A percentile compares a stretch with the other conserved stretches of the same genome.
Conservation (phyloP, 2,329 filamentous ascomycete species). For the Colletotrichum salicis region DNA sequence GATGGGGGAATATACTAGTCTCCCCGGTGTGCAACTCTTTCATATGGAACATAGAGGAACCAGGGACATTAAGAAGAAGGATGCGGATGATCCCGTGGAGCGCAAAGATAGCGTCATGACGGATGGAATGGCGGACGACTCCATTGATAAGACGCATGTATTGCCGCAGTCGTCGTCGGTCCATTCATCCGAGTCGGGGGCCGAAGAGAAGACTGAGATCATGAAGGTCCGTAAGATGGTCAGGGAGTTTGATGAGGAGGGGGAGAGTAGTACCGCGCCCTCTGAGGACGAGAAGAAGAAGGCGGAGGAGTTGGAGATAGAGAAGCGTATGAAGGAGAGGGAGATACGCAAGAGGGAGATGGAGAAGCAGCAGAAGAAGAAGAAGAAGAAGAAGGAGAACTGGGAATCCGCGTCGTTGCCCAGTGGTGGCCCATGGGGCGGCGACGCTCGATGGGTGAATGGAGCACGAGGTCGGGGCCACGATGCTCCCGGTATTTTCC, state of each 20-base stretch:
- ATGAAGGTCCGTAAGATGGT: not conserved
- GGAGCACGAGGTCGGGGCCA: not conserved
- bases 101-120: conserved; percentile 11
- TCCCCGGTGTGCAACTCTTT: no score
- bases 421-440: not conserved
- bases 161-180: not conserved
- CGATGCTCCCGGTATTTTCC: not conserved
- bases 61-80: no score
- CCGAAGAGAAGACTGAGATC: not conserved
- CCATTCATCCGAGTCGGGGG: not conserved
- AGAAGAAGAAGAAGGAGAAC: not conserved
- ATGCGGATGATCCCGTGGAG: not conserved
- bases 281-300: not conserved
- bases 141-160: not conserved
- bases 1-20: not conserved
- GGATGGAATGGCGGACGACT: not conserved
- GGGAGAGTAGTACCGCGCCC: conserved; percentile 2
- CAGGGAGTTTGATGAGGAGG: not conserved
- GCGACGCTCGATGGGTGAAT: not conserved
- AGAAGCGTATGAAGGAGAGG: not conserved
- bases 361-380: not conserved
- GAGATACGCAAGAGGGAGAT: not conserved
- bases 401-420: not conserved
- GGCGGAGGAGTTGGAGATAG: not conserved
- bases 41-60: no score